Evolutionary conservation across 2,329 filamentous ascomycete genomes (phyloP).

Genomic region (Calonectria leucothoes): DNA sequence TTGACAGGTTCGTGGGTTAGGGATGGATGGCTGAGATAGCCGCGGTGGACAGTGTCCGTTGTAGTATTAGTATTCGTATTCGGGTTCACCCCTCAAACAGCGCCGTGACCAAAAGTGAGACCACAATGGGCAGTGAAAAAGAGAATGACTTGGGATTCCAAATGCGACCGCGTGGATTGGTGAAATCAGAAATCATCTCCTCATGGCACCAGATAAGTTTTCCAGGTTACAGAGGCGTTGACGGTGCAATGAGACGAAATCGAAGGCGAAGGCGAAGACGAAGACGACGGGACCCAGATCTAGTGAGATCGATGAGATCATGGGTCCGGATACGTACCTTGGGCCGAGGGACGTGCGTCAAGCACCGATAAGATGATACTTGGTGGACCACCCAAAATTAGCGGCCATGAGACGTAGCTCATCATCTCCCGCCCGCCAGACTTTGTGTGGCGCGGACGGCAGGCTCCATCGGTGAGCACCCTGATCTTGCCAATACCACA

Average conservation of each 20-base stretch:
- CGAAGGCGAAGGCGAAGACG: slow-evolving; percentile 26
- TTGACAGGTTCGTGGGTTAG: neutral
- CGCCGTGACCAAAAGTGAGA: neutral
- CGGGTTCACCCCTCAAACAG: slow-evolving; percentile 14
- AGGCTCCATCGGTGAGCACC: slow-evolving; percentile 22
- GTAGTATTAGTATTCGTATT: slow-evolving; percentile 38
- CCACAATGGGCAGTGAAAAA: neutral
- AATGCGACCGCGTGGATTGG: slow-evolving; percentile 9
- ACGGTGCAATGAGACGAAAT: neutral
- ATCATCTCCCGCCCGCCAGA: slow-evolving; percentile 2
- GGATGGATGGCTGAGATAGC: neutral
- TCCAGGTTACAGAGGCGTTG: neutral
- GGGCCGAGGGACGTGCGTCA: neutral
- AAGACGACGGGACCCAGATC: slow-evolving; percentile 13
- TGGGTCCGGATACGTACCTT: slow-evolving; percentile 4
- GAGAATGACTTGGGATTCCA: neutral
- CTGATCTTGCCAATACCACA: slow-evolving; percentile 30
- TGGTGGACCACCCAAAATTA: neutral
- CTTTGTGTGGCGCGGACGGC: slow-evolving; percentile 7
- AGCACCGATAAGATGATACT: slow-evolving; percentile 10
- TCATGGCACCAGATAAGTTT: neutral
- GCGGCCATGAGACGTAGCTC: slow-evolving; percentile 1
- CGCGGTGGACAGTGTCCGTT: slow-evolving; percentile 1
- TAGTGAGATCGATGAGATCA: slow-evolving; percentile 28
- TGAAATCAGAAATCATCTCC: neutral